These are phyloP conservation scores for Penicillium sp. DNA, from an alignment of 2,329 filamentous ascomycete species.

Conservation along the genomic window DNA sequence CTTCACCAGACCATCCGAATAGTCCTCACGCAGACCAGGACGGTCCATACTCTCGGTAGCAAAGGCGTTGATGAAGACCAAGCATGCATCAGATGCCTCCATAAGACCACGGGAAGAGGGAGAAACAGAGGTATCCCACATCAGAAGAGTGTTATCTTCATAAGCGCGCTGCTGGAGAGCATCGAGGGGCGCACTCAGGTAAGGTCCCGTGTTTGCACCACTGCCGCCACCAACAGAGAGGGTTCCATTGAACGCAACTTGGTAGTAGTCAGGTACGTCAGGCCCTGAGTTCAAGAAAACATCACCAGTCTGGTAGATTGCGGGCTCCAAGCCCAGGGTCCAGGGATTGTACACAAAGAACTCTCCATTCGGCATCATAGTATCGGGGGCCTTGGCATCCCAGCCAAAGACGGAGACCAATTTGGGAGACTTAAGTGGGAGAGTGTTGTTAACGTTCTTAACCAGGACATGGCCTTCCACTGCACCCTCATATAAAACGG, in stretches of 20 bases:
- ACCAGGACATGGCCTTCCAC: conserved; percentile 61
- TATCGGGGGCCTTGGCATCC: conserved; percentile 48
- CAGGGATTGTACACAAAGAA: conserved; percentile 17
- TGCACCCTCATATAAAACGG: conserved; percentile 52
- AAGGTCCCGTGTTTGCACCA: conserved; percentile 53
- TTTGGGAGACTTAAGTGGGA: conserved; percentile 49
- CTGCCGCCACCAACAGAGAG: conserved; percentile 54
- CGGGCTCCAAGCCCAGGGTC: conserved; percentile 16
- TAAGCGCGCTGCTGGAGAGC: conserved; percentile 57
- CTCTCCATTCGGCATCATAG: conserved; percentile 34
- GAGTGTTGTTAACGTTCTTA: conserved; percentile 55
- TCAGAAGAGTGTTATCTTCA: conserved; percentile 60
- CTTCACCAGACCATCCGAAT: conserved; percentile 53
- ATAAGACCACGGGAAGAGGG: conserved; percentile 38
- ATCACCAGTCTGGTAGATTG: conserved; percentile 8
- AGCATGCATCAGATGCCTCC: conserved; percentile 25
- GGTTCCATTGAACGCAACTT: conserved; percentile 53
- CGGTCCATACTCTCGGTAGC: conserved; percentile 25
- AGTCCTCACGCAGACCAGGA: conserved; percentile 24
- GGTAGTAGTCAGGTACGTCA: conserved; percentile 26
- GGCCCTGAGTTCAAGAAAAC: conserved; percentile 29
- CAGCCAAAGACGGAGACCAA: conserved; percentile 63
- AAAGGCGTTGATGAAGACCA: conserved; percentile 33
- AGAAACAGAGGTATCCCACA: conserved; percentile 57
- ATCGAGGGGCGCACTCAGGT: conserved; percentile 58